Conservation (phyloP, 2,329 filamentous ascomycete genomes). For the Botrytis deweyae region DNA sequence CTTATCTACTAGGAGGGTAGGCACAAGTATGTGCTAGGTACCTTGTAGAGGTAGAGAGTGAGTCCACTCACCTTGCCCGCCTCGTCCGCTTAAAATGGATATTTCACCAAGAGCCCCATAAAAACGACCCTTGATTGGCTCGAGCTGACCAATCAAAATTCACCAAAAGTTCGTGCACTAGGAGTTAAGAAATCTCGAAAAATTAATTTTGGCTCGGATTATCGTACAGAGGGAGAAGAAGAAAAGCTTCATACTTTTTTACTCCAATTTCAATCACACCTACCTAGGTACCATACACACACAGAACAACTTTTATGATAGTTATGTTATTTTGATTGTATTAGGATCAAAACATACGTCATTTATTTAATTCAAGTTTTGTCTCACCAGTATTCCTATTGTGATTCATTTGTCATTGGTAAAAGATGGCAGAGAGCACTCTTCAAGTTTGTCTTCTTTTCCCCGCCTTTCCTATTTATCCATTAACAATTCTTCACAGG, state of each 20-base stretch:
- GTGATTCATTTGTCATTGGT: slow-evolving; percentile 10
- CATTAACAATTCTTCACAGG: slow-evolving; percentile 41
- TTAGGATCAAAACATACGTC: not conserved
- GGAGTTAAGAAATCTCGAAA: slow-evolving; percentile 16
- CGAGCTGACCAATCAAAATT: slow-evolving; percentile 5
- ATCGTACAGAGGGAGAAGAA: not conserved
- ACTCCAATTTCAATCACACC: not conserved
- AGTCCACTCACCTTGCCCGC: not conserved
- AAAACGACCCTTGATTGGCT: not conserved
- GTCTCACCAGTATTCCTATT: not conserved
- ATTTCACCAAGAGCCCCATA: too few species aligned
- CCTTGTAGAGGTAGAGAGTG: not conserved
- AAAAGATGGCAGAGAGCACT: slow-evolving; percentile 39
- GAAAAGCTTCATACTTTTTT: slow-evolving; percentile 13
- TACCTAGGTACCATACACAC: not conserved
- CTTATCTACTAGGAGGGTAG: not conserved
- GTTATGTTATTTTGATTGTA: slow-evolving; percentile 1
- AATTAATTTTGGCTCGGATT: slow-evolving; percentile 19
- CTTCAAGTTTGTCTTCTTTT: slow-evolving; percentile 35
- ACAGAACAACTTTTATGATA: not conserved
- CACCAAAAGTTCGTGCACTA: slow-evolving; percentile 18
- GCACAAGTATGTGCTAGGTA: too few species aligned
- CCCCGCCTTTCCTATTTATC: slow-evolving; percentile 28
- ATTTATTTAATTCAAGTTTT: not conserved
- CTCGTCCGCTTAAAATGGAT: not conserved